Evolutionary conservation across 495 filamentous ascomycete species (phyloP), one percentile per base, ranked within the genome.

Genomic region (Daldinia vernicosa): DNA sequence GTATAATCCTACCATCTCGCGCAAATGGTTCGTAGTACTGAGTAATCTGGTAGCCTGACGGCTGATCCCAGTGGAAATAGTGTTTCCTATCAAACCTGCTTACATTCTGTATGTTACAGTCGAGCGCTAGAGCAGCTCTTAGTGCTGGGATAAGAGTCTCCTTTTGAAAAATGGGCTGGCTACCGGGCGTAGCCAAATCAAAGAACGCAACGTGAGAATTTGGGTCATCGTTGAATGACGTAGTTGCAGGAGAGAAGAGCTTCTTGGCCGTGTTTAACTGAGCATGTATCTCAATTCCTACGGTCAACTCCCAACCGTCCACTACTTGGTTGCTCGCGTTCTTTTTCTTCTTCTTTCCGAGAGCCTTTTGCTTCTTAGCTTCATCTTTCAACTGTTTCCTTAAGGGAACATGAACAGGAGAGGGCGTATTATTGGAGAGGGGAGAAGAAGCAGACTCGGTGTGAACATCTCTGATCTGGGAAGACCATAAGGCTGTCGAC

Each of bases 61-160:
- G 95, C 76, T 99, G 95, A 79, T 99, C 95, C 86, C 94, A 95
- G 80, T 98, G 96, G 80, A 98, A 98, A 77, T 99, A 99, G 75
- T 99, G 95, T 77, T 99, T 99, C 55, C 95, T 86, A 80, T 99
- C 95, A 79, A 96, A 99, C 33, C 86, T 86, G 75, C 93, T 96
- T 52, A 85, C 84, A 1, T 79, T 84, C 75, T 94, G 89, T 54
- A 98, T 87, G 0, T 89, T 77, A 80, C 95, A 98, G 51, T 89
- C 86, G 33, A 99, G 83, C 2, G 94, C 94, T 14, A 98, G 77
- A 1, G 94, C 95, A 33, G 95, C 94, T 59, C 95, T 89, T 26
- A 99, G 77, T 28, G 95, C 95, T 37, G 95, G 96, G 15, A 99
- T 84, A 24, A 98, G 82, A 0, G 92, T 93, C 60, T 90, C 91